Conservation (phyloP, 139 green algal genomes). For the Coelastrella sp. region DNA sequence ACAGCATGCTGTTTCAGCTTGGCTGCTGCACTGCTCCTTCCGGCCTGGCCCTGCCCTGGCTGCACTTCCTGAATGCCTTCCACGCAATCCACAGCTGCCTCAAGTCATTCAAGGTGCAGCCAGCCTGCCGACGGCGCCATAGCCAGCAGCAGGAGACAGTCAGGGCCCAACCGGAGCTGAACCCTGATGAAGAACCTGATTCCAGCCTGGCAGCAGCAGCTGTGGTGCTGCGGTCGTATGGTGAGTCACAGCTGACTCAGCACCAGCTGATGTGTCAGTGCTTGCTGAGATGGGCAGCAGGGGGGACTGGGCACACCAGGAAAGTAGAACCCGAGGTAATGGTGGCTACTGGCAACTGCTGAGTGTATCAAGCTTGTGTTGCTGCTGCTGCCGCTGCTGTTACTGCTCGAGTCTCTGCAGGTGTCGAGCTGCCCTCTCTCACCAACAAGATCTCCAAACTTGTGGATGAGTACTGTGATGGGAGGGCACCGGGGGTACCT, state of each 20-base stretch:
- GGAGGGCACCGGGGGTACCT: background rate
- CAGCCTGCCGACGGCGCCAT: no score
- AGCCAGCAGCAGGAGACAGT: no score
- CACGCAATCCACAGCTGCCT: background rate
- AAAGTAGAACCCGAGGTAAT: background rate
- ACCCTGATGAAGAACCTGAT: no score
- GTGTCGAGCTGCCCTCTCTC: background rate
- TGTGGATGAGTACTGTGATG: background rate
- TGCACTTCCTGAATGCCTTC: background rate
- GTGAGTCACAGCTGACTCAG: background rate
- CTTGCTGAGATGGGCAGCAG: background rate
- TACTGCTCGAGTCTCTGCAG: no score
- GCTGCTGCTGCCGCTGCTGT: background rate
- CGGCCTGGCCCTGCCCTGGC: background rate
- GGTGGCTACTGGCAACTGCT: background rate
- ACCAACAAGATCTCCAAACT: background rate
- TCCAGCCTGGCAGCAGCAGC: no score
- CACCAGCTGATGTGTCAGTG: background rate
- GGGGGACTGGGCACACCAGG: no score
- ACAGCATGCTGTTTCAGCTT: background rate
- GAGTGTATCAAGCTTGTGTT: background rate
- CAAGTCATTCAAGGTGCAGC: no score
- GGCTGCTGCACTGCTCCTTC: background rate
- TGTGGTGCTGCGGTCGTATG: background rate
- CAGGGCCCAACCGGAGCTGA: no score